Evolutionary conservation across 169 alveolate species (phyloP).

Genomic region (Cryptosporidium baileyi): DNA sequence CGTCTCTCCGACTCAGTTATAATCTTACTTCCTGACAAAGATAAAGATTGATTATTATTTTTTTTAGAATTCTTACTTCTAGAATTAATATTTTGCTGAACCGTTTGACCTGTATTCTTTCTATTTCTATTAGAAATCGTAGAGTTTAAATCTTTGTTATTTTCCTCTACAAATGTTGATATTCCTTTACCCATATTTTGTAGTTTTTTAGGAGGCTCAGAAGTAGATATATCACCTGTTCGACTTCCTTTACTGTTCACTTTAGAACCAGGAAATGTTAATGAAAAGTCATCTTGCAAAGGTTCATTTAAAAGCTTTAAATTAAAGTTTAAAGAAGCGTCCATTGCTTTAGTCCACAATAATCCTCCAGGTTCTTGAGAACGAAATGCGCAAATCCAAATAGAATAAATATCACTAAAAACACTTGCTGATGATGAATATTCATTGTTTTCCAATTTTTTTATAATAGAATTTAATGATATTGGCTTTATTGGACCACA

Average conservation of each 20-base stretch:
- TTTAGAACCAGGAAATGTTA: constrained; percentile 19
- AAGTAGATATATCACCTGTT: not conserved
- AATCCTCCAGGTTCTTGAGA: constrained; percentile 29
- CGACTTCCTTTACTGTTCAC: not conserved
- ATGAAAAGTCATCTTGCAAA: constrained; percentile 31
- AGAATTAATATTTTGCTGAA: not conserved
- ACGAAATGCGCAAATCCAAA: constrained; percentile 64
- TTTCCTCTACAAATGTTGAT: not conserved
- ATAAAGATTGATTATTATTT: not conserved
- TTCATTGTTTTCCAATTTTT: constrained; percentile 49
- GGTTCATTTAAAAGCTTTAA: constrained; percentile 54
- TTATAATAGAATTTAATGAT: constrained; percentile 13
- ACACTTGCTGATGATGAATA: constrained; percentile 44
- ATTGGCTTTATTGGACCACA: constrained; percentile 45
- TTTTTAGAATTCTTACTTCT: not conserved
- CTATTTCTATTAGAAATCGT: not conserved
- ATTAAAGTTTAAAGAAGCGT: constrained; percentile 40
- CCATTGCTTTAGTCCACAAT: constrained; percentile 50
- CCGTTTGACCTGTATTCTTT: too few species aligned
- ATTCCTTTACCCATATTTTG: not conserved
- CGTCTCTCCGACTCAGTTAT: constrained; percentile 52
- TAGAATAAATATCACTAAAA: constrained; percentile 44
- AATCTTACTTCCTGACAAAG: not conserved
- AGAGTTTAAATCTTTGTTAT: not conserved
- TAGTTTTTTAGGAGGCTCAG: constrained; percentile 35